Evolutionary conservation across 1,139 yeast genomes (phyloP), one percentile per base, ranked within the genome.

Genomic region (Geotrichum phurueaensis): DNA sequence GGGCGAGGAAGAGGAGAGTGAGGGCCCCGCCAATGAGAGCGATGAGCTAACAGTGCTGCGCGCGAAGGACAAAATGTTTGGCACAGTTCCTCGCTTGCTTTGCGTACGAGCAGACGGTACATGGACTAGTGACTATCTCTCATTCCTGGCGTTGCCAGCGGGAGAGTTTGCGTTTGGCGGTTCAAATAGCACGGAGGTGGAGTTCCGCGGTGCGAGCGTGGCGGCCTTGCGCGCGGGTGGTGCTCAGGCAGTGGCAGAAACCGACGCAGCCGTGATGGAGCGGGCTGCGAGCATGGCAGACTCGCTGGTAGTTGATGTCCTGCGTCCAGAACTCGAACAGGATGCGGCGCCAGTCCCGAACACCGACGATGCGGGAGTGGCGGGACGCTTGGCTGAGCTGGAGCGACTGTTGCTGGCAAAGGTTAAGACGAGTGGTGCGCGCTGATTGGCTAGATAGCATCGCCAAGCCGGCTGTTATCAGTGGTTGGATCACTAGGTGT

Each of bases 1-100:
- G 49, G 68, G 64, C 18, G 61, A 56, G 5, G 56, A 60, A 27
- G 60, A 62, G 51, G 61, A 62, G 10, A 60, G 59, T 4, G 57
- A 64, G n/a, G 60, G 54, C 31, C 33, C 51, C 22, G 55, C 43
- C 18, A 31, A 31, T 7, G 63, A 62, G 15, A 63, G 58, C 25
- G 58, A 52, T 9, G 64, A 60, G 25, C 61, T 63, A 2, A 66
- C 64, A 12, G 65, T 59, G 23, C 52, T 59, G 10, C 43, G 36
- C 6, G 62, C 62, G 23, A 59, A 59, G 49, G 43, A 54, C 49
- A 50, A 31, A 29, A 58, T 58, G 61, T 54, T 58, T 53, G 61
- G 61, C 15, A 43, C 51, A 10, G 53, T 60, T 22, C 55, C 60
- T 4, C 51, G 60, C 36, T 23, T 61, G 25, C 29, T 61, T 25